A percentile compares a stretch with the other conserved stretches of the same genome.
These are phyloP conservation scores for Trichoderma gracile DNA, from an alignment of 2,329 filamentous ascomycete genomes.

Conservation along the genomic window DNA sequence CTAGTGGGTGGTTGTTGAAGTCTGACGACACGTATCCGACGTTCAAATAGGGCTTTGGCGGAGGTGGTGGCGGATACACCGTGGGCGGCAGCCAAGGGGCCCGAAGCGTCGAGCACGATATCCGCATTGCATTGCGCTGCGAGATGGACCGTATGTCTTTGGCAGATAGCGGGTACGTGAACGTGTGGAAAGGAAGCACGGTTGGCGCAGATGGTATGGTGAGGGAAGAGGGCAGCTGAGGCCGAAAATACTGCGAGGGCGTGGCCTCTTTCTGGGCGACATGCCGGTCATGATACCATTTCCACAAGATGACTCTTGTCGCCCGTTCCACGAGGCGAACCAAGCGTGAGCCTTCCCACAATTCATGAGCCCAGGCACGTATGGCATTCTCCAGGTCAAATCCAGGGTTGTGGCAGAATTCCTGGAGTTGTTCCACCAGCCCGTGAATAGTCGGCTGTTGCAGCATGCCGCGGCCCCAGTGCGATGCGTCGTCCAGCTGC, in stretches of 20 bases:
- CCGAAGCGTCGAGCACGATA: conserved; percentile 85
- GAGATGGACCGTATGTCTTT: conserved; percentile 92
- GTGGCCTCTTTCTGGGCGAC: conserved; percentile 59
- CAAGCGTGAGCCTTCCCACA: conserved; percentile 86
- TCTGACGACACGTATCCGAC: conserved; percentile 97
- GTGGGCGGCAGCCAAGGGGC: conserved; percentile 80
- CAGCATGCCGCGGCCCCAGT: conserved; percentile 77
- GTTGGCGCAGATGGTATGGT: conserved; percentile 86
- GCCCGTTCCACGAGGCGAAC: conserved; percentile 83
- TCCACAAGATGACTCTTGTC: conserved; percentile 73
- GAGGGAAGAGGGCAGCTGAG: conserved; percentile 70
- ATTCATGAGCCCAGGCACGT: conserved; percentile 66
- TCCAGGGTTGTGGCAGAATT: conserved; percentile 41
- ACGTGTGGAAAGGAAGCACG: conserved; percentile 95
- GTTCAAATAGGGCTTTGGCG: conserved; percentile 80
- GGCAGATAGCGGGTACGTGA: conserved; percentile 89
- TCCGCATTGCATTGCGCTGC: conserved; percentile 88
- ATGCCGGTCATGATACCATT: conserved; percentile 85
- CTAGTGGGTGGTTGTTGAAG: conserved; percentile 97
- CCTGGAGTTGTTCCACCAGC: conserved; percentile 50
- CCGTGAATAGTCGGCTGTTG: conserved; percentile 54
- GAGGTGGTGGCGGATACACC: conserved; percentile 81
- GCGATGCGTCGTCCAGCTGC: conserved; percentile 81
- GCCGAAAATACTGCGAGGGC: conserved; percentile 63
- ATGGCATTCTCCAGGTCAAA: conserved; percentile 46